phyloP scores from a whole-genome alignment of 1,284 basidiomycete genomes.

The Pseudozyma hubeiensis region DNA sequence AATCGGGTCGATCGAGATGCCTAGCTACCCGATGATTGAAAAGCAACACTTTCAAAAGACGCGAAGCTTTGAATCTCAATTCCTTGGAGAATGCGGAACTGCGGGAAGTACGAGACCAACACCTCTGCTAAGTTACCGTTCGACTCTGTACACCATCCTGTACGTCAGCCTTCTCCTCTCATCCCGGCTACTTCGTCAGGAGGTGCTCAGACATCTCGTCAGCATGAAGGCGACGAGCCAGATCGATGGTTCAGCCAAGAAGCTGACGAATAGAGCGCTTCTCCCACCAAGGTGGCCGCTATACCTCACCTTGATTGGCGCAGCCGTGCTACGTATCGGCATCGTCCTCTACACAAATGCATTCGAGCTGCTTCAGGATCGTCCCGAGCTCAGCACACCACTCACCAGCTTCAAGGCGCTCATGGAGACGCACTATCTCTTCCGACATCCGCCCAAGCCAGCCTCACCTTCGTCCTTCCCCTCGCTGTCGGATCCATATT shows the following conservation, averaged over 20 bases:
- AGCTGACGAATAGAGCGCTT: constrained; percentile 17
- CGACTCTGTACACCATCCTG: background rate
- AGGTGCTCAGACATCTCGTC: background rate
- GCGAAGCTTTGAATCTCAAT: constrained; percentile 13
- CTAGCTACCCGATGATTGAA: background rate
- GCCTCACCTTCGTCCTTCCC: constrained; percentile 7
- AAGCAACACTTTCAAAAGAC: constrained; percentile 1
- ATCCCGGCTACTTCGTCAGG: background rate
- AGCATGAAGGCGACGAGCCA: constrained; percentile 10
- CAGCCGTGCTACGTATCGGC: constrained; percentile 60
- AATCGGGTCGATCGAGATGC: constrained; percentile 6
- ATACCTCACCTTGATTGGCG: constrained; percentile 17
- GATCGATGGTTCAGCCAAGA: constrained; percentile 21
- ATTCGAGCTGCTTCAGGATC: constrained; percentile 66
- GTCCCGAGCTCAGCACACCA: constrained; percentile 83
- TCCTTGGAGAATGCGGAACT: constrained; percentile 3
- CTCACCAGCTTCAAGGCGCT: constrained; percentile 78
- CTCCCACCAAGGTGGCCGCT: constrained; percentile 25
- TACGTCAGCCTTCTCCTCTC: background rate
- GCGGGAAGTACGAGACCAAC: constrained; percentile 21
- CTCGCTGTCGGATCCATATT: constrained; percentile 24
- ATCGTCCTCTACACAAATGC: constrained; percentile 66
- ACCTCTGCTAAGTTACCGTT: constrained; percentile 1
- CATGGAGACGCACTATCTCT: constrained; percentile 69
- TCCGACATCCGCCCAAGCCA: constrained; percentile 23